phyloP scores from a whole-genome alignment of 805 yeast genomes.

The Candida nemodendra region DNA sequence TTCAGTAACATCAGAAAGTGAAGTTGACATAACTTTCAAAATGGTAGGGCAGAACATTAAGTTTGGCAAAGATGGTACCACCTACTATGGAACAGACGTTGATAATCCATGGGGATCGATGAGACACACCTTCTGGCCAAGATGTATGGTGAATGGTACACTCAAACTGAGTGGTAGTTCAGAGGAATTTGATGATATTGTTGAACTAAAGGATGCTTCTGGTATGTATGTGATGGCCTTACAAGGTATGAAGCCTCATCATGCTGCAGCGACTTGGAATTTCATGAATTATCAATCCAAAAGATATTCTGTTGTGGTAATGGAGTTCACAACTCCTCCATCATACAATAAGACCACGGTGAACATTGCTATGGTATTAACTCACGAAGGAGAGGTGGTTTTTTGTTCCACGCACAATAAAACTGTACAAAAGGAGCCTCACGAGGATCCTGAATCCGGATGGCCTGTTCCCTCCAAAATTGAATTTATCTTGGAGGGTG shows the following conservation, averaged over 20 bases:
- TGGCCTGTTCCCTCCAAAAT: constrained; percentile 85
- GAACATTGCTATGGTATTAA: constrained; percentile 71
- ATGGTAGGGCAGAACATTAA: constrained; percentile 77
- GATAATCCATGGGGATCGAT: constrained; percentile 94
- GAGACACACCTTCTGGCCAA: constrained; percentile 97
- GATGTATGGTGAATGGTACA: constrained; percentile 69
- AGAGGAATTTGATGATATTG: constrained; percentile 16
- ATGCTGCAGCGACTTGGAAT: constrained; percentile 97
- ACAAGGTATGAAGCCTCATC: constrained; percentile 99
- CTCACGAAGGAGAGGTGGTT: constrained; percentile 57
- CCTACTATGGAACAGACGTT: constrained; percentile 81
- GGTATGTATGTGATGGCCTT: constrained; percentile 93
- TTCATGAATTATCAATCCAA: constrained; percentile 85
- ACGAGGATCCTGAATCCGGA: constrained; percentile 75
- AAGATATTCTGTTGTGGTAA: constrained; percentile 69
- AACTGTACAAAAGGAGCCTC: constrained; percentile 54
- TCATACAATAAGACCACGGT: constrained; percentile 84
- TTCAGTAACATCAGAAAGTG: constrained; percentile 64
- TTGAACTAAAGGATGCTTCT: constrained; percentile 38
- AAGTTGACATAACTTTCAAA: constrained; percentile 64
- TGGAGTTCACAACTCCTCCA: constrained; percentile 95
- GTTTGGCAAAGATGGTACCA: constrained; percentile 84
- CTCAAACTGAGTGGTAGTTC: constrained; percentile 43
- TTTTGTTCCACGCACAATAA: constrained; percentile 66
- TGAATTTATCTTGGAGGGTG: constrained; percentile 49